These are phyloP conservation scores for Lentinula sp. DNA, from an alignment of 768 basidiomycete species.

Conservation along the genomic window DNA sequence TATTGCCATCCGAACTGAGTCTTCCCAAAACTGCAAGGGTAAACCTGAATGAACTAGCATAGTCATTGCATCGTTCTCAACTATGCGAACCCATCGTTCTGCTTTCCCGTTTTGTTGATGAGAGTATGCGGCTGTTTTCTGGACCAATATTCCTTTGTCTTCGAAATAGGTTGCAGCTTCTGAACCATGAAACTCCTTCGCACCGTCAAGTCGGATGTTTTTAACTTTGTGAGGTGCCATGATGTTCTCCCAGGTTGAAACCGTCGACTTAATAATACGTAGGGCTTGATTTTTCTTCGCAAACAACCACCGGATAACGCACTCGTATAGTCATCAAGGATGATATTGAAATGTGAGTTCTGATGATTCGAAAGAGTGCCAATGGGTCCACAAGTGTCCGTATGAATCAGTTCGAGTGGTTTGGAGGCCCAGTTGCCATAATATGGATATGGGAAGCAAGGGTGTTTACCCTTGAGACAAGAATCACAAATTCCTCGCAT, in stretches of 20 bases:
- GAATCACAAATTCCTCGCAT: not conserved
- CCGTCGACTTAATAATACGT: too few species aligned
- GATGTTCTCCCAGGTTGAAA: too few species aligned
- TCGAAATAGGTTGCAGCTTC: not conserved
- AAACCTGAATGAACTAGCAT: conserved; percentile 21
- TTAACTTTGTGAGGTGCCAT: too few species aligned
- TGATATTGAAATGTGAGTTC: too few species aligned
- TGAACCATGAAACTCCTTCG: not conserved
- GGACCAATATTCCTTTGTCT: conserved; percentile 17
- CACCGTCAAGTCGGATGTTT: not conserved
- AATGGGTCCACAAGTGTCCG: too few species aligned
- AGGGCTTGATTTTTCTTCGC: too few species aligned
- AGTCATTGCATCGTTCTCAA: conserved; percentile 22
- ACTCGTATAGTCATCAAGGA: too few species aligned
- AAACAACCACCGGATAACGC: too few species aligned
- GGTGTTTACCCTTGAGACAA: not conserved
- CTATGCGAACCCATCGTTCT: conserved; percentile 29
- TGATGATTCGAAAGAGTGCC: too few species aligned
- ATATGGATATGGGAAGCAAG: not conserved
- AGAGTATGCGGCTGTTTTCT: conserved; percentile 16
- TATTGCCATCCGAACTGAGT: conserved; percentile 14
- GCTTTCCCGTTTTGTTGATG: conserved; percentile 40
- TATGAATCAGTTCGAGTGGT: not conserved
- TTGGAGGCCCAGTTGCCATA: not conserved
- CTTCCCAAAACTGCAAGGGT: conserved; percentile 16